These are phyloP conservation scores for Globisporangium parvum DNA, from an alignment of 352 stramenopile species.

Conservation along the genomic window DNA sequence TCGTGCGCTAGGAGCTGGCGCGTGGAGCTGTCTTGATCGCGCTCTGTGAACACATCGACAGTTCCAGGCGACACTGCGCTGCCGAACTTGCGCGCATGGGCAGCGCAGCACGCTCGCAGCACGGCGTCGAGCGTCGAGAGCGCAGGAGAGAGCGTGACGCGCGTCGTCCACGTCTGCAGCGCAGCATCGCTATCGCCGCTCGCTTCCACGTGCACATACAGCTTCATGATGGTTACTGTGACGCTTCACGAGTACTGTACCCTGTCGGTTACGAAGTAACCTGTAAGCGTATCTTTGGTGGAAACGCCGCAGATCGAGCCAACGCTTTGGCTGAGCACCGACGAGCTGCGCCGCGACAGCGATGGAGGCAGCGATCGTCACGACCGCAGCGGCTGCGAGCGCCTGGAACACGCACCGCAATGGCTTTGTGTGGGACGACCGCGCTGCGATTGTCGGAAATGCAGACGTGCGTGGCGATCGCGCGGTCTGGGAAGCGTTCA, in stretches of 20 bases:
- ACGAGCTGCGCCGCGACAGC: background rate
- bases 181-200: background rate
- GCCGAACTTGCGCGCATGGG: slow-evolving; percentile 39
- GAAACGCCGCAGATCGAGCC: too few species aligned
- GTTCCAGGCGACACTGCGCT: slow-evolving; percentile 16
- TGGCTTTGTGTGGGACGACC: slow-evolving; percentile 85
- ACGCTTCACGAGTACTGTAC: too few species aligned
- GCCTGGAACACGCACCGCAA: slow-evolving; percentile 44
- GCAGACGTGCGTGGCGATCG: slow-evolving; percentile 29
- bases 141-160: slow-evolving; percentile 29
- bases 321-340: background rate
- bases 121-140: slow-evolving; percentile 32
- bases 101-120: slow-evolving; percentile 27
- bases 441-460: slow-evolving; percentile 57
- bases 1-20: slow-evolving; percentile 3
- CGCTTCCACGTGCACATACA: slow-evolving; percentile 71
- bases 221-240: too few species aligned
- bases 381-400: slow-evolving; percentile 23
- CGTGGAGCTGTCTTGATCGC: slow-evolving; percentile 17
- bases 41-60: slow-evolving; percentile 40
- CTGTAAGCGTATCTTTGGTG: too few species aligned
- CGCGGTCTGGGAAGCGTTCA: slow-evolving; percentile 33
- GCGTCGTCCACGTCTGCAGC: slow-evolving; percentile 35
- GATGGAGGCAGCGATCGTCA: slow-evolving; percentile 12
- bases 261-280: too few species aligned